Conservation (phyloP, 2,329 filamentous ascomycete genomes). For the Lachnellula cervina region DNA sequence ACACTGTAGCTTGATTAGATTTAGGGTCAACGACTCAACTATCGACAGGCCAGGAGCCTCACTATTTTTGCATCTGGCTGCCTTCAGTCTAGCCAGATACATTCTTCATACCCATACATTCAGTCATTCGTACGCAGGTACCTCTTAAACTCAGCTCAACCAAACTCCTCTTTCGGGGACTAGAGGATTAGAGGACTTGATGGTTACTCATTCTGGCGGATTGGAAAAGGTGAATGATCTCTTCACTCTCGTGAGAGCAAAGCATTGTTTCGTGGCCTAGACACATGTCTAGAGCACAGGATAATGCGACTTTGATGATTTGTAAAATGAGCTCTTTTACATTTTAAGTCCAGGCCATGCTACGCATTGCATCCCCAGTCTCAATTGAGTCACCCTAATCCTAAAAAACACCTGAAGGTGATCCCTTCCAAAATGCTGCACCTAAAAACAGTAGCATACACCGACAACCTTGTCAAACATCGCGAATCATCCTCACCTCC, state of each 20-base stretch:
- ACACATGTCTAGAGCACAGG: too few species aligned
- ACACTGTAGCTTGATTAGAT: too few species aligned
- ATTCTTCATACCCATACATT: too few species aligned
- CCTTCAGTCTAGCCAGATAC: too few species aligned
- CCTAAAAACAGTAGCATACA: conserved; percentile 9
- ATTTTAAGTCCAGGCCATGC: not conserved
- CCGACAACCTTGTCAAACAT: not conserved
- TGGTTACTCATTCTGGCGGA: too few species aligned
- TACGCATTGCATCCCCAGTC: not conserved
- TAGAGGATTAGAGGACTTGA: not conserved
- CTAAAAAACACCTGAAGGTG: not conserved
- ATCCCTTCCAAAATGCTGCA: not conserved
- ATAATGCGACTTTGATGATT: not conserved
- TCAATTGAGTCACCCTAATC: not conserved
- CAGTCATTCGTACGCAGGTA: too few species aligned
- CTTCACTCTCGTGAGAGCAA: too few species aligned
- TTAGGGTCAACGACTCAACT: too few species aligned
- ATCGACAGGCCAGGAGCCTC: too few species aligned
- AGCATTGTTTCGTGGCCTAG: too few species aligned
- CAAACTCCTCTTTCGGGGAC: not conserved
- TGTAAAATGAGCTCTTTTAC: not conserved
- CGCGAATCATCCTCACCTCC: conserved; percentile 12
- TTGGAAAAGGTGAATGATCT: too few species aligned
- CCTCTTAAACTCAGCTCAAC: not conserved
- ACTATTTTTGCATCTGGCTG: too few species aligned